These are phyloP conservation scores for Rhodotorula toruloides DNA, from an alignment of 768 basidiomycete species.

Conservation along the genomic window DNA sequence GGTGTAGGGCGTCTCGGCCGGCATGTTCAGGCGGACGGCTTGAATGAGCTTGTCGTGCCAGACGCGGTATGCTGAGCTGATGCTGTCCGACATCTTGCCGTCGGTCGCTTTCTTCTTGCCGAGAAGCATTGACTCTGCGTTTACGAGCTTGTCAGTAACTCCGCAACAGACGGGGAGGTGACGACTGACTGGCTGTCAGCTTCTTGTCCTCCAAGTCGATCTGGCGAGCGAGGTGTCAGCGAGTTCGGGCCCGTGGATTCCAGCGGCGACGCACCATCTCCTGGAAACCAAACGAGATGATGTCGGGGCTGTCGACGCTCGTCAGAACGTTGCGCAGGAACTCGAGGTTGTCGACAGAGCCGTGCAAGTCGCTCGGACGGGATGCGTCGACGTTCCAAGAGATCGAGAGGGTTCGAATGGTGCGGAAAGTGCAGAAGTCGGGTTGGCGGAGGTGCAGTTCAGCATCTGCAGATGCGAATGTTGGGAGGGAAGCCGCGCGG, in stretches of 20 bases:
- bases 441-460: constrained; percentile 69
- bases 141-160: constrained; percentile 43
- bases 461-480: constrained; percentile 54
- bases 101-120: constrained; percentile 65
- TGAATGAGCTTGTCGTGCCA: constrained; percentile 77
- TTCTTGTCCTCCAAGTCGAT: constrained; percentile 90
- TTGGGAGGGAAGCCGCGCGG: constrained; percentile 22
- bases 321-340: constrained; percentile 74
- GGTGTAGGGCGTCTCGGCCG: constrained; percentile 67
- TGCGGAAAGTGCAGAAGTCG: constrained; percentile 71
- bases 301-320: constrained; percentile 71
- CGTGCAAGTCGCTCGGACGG: constrained; percentile 64
- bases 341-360: constrained; percentile 63
- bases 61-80: constrained; percentile 75
- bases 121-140: constrained; percentile 65
- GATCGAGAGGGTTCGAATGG: constrained; percentile 69
- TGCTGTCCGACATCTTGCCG: constrained; percentile 66
- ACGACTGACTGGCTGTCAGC: constrained; percentile 63
- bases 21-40: constrained; percentile 70
- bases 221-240: constrained; percentile 3
- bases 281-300: constrained; percentile 91
- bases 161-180: not conserved
- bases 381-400: constrained; percentile 92
- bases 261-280: constrained; percentile 54
- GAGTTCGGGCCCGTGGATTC: not conserved